Base-by-base conservation (phyloP, 192 early-diverging fungal genomes). In the Phlyctochytrium bullatum region DNA sequence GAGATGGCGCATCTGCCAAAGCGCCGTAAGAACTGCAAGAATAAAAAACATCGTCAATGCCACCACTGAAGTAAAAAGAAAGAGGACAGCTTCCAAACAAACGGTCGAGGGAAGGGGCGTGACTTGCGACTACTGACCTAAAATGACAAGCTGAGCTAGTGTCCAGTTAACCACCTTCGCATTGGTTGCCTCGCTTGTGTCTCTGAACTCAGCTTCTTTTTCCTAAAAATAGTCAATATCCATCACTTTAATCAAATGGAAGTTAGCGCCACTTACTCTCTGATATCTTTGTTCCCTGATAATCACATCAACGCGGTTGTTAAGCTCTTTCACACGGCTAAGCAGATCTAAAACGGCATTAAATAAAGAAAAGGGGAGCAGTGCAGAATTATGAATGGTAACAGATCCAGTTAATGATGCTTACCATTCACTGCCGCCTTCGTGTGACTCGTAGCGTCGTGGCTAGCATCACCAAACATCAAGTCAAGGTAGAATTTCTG, bases 1-100 rank as follows among this genome's bases (percentile, higher is more conserved):
- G 62, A 94, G 80, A 68, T 93, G 89, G 24, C 88, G 85, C 74
- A 94, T 86, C 77, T 98, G 94, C 93, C 94, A 95, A 60, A 86
- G 62, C 24, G 60, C 68, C 12, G 51, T 60, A 14, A 69, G 16
- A 25, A 69, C 66, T 67, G 23, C 1, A 30, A 28, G 16, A 20
- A 16, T 32, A 30, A 12, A 58, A 14, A 17, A 14, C 30, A 33
- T n/a, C 24, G 16, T 20, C 81, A 77, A 50, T 12, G 1, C 30
- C 2, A 70, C 23, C 2, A 4, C 30, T n/a, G 3, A 52, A 23
- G 58, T 36, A 20, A 65, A 36, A 23, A 40, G 17, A n/a, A 64
- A 64, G 51, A 36, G 34, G 12, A 33, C 30, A 20, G 1, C n/a
- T n/a, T n/a, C n/a, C n/a, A n/a, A n/a, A n/a, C n/a, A n/a, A n/a